These are phyloP conservation scores for Ascoidea tarda DNA, from an alignment of 805 yeast species.

Conservation along the genomic window DNA sequence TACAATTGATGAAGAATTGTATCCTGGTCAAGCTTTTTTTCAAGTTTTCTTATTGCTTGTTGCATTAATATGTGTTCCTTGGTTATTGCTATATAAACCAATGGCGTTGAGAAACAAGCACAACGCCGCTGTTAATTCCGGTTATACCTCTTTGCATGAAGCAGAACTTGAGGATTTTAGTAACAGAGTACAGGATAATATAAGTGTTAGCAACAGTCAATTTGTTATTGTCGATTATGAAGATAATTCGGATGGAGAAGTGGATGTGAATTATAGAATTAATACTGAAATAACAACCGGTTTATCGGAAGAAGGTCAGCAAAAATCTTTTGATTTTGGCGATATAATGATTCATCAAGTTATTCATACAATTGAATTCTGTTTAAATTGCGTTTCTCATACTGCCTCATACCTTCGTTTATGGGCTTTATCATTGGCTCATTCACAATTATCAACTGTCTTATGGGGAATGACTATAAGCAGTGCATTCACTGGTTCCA, in stretches of 20 bases:
- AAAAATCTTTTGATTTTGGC: conserved; percentile 61
- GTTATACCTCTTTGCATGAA: conserved; percentile 34
- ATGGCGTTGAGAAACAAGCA: conserved; percentile 48
- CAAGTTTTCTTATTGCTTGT: conserved; percentile 58
- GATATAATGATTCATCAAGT: conserved; percentile 95
- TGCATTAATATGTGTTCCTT: conserved; percentile 88
- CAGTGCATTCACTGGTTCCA: conserved; percentile 46
- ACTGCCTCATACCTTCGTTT: conserved; percentile 93
- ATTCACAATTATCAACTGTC: conserved; percentile 89
- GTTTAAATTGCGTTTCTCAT: conserved; percentile 95
- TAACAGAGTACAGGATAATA: conserved; percentile 11
- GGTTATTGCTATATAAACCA: conserved; percentile 80
- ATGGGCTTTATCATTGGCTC: conserved; percentile 97
- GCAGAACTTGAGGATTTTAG: conserved; percentile 19
- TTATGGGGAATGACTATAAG: conserved; percentile 92
- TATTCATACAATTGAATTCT: conserved; percentile 94
- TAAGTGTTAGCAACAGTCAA: conserved; percentile 19
- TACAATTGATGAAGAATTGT: conserved; percentile 63
- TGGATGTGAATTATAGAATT: conserved; percentile 11
- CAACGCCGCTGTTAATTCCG: conserved; percentile 32
- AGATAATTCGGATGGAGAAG: conserved; percentile 16
- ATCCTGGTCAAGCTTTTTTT: conserved; percentile 62
- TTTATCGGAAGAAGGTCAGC: conserved; percentile 33
- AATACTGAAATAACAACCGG: conserved; percentile 9
- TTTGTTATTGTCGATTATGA: conserved; percentile 11